phyloP scores from a whole-genome alignment of 345 rosid species.

The Euphorbia lathyris region DNA sequence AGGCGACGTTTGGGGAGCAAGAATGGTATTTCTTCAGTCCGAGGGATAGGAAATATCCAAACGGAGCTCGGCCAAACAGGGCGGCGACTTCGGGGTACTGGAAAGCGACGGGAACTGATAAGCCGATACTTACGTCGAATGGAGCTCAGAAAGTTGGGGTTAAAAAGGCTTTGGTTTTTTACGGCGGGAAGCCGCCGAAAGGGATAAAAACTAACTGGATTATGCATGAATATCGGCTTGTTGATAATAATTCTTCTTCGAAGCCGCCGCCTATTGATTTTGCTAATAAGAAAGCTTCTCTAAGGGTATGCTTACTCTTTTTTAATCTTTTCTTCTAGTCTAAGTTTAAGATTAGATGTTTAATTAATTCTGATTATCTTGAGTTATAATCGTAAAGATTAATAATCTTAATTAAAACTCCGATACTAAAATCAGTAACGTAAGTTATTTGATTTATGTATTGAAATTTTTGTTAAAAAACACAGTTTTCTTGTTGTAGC shows the following conservation, averaged over 20 bases:
- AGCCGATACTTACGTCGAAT: slow-evolving; percentile 65
- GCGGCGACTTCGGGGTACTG: slow-evolving; percentile 98
- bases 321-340: neutral
- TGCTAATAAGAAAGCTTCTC: slow-evolving; percentile 44
- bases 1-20: slow-evolving; percentile 90
- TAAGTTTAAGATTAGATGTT: too few species aligned
- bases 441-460: too few species aligned
- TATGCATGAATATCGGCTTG: slow-evolving; percentile 92
- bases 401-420: too few species aligned
- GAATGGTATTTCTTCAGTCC: slow-evolving; percentile 99
- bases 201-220: slow-evolving; percentile 98
- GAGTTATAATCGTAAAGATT: too few species aligned
- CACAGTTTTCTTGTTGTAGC: too few species aligned
- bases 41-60: slow-evolving; percentile 90
- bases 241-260: slow-evolving; percentile 31
- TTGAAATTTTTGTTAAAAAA: too few species aligned
- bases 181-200: slow-evolving; percentile 95
- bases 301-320: slow-evolving; percentile 41
- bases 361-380: too few species aligned
- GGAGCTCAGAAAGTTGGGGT: slow-evolving; percentile 80
- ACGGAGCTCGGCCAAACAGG: slow-evolving; percentile 93
- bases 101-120: slow-evolving; percentile 99
- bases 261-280: slow-evolving; percentile 36
- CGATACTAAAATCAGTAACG: too few species aligned
- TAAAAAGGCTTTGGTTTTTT: slow-evolving; percentile 88